Base-by-base conservation (phyloP, 768 basidiomycete genomes). In the Calocybe cyanea region DNA sequence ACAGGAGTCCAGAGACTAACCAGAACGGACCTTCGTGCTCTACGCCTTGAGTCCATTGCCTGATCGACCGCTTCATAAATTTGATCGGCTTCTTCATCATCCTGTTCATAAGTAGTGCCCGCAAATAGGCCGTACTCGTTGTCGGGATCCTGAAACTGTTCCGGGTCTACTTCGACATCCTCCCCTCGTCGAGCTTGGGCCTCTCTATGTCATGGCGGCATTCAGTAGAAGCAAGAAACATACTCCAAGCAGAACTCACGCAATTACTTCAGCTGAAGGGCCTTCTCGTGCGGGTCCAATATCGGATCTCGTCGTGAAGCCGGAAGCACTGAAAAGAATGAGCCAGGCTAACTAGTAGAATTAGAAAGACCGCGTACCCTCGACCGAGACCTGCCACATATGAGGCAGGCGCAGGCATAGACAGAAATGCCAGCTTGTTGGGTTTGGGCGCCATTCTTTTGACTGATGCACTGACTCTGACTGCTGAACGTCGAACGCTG, bases 381-480 rank as follows among this genome's bases (percentile, higher is more conserved):
- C 94, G 83, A 67, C 95, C 94, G 24, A 97, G 85, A 85, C 96
- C 96, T 55, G 95, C 96, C 30, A 98, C 96, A 65, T 97, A 98
- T 0, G 92, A 94, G 0, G 95, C 89, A 32, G 94, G 94, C 21
- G 94, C 94, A 2, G 90, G 86, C 87, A 91, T 91, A 2, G 87
- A 88, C 59, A 92, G 58, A 60, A 92, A 92, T 0, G 90, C 89
- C 59, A 92, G 69, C 66, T 91, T 91, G 62, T 89, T 90, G 11
- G 80, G 68, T 59, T 84, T 85, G 41, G 45, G 48, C 7, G 53
- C 46, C 56, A 57, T 57, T 36, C 7, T 38, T 23, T 17, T 13
- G n/a, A 28, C 1, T 25, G 43, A 7, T 31, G 2, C 7, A 21
- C 7, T 9, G 8, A 13, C 18, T 37, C 8, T 37, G 36, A 9